Conservation (phyloP, 768 basidiomycete species). For the Leccinum rimulosum region DNA sequence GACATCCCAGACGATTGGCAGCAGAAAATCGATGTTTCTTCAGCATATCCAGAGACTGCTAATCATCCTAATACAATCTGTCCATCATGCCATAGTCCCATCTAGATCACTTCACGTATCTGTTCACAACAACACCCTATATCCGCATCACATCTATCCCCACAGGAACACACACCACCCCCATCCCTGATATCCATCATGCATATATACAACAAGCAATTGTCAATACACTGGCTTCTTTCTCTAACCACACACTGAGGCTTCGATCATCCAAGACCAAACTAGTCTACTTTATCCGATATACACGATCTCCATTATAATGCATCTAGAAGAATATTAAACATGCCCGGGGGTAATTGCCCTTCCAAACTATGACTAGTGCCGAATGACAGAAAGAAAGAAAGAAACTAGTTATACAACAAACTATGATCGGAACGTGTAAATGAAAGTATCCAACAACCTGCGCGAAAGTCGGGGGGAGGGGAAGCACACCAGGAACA, state of each 20-base stretch:
- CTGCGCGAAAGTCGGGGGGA: neutral
- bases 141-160: neutral
- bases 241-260: no score
- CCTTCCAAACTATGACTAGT: constrained; percentile 5
- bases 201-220: neutral
- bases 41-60: constrained; percentile 21
- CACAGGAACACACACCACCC: neutral
- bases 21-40: constrained; percentile 21
- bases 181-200: neutral
- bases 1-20: constrained; percentile 44
- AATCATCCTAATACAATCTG: constrained; percentile 36
- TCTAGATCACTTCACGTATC: constrained; percentile 26
- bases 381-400: constrained; percentile 2
- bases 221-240: neutral
- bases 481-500: neutral
- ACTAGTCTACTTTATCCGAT: constrained; percentile 1
- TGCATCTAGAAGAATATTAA: constrained; percentile 1
- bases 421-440: constrained; percentile 4
- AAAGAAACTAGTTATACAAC: constrained; percentile 17
- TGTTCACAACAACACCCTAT: neutral
- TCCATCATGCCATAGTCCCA: constrained; percentile 43
- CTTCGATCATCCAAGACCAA: neutral
- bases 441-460: constrained; percentile 7
- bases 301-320: constrained; percentile 13
- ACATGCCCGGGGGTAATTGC: constrained; percentile 1